Evolutionary conservation across 202 grass and related monocot species (phyloP).

Genomic region (Elaeis oleifera): DNA sequence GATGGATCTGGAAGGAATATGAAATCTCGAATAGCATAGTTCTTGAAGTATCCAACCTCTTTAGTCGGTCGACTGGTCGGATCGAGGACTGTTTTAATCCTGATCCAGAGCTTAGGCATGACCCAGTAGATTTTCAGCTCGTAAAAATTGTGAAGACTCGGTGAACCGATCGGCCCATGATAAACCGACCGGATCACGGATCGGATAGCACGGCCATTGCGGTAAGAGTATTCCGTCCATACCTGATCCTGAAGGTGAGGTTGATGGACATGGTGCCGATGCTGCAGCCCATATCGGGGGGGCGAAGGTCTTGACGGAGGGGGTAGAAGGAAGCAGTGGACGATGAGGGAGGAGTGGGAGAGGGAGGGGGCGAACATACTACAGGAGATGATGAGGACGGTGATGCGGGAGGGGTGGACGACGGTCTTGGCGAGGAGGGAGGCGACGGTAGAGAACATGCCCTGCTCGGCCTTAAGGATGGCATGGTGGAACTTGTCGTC

Average conservation of each 20-base stretch:
- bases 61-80: no score
- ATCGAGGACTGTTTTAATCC: no score
- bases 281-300: conserved; percentile 16
- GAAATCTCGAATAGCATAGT: no score
- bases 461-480: background rate
- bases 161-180: no score
- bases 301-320: conserved; percentile 8
- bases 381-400: conserved; percentile 1
- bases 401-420: conserved; percentile 1
- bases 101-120: no score
- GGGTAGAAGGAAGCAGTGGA: background rate
- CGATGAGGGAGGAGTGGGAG: conserved; percentile 5
- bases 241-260: background rate
- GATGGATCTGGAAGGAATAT: no score
- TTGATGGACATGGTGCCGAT: conserved; percentile 5
- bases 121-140: no score
- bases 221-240: no score
- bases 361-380: conserved; percentile 13
- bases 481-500: background rate
- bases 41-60: no score
- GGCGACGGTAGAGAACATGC: background rate
- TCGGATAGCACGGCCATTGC: no score
- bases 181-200: no score
- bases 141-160: no score
- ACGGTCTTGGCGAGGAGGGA: conserved; percentile 12